phyloP scores from a whole-genome alignment of 768 basidiomycete genomes.

The Infundibulicybe gibba region DNA sequence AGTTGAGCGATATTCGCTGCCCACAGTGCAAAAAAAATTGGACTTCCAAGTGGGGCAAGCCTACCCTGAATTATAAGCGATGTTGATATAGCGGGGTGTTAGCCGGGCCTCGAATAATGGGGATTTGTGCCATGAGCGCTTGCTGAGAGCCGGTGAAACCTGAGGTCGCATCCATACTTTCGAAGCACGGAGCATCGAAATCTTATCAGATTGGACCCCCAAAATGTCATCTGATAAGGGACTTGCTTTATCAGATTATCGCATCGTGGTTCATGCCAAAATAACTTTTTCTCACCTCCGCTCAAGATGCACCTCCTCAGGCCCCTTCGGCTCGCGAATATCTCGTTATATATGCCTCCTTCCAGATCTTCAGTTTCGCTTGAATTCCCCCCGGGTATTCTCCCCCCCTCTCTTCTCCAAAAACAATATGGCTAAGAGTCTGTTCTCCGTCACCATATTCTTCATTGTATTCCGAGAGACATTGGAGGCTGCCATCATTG shows the following conservation, averaged over 20 bases:
- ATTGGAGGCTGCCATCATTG: slow-evolving; percentile 87
- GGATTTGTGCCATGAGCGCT: too few species aligned
- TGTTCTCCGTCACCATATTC: slow-evolving; percentile 92
- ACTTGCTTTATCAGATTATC: slow-evolving; percentile 16
- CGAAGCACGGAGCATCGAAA: slow-evolving; percentile 1
- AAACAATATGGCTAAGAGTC: slow-evolving; percentile 54
- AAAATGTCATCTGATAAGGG: slow-evolving; percentile 20
- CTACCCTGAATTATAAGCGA: too few species aligned
- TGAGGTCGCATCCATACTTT: too few species aligned
- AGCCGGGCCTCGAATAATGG: too few species aligned
- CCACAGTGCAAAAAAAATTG: too few species aligned
- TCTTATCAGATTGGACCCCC: slow-evolving; percentile 33
- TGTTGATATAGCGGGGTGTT: too few species aligned
- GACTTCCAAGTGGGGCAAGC: background rate
- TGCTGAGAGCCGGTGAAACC: too few species aligned
- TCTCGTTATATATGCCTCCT: slow-evolving; percentile 1
- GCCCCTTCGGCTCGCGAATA: background rate
- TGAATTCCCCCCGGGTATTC: slow-evolving; percentile 9
- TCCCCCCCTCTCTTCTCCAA: slow-evolving; percentile 11
- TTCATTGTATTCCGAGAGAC: slow-evolving; percentile 97
- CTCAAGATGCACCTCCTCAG: background rate
- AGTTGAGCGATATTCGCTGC: too few species aligned
- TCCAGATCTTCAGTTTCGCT: slow-evolving; percentile 8
- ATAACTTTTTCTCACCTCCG: background rate
- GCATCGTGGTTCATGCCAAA: background rate